A percentile compares a stretch with the other conserved stretches of the same genome.
Evolutionary conservation across 768 basidiomycete genomes (phyloP).

Genomic region (Lentinula edodes): DNA sequence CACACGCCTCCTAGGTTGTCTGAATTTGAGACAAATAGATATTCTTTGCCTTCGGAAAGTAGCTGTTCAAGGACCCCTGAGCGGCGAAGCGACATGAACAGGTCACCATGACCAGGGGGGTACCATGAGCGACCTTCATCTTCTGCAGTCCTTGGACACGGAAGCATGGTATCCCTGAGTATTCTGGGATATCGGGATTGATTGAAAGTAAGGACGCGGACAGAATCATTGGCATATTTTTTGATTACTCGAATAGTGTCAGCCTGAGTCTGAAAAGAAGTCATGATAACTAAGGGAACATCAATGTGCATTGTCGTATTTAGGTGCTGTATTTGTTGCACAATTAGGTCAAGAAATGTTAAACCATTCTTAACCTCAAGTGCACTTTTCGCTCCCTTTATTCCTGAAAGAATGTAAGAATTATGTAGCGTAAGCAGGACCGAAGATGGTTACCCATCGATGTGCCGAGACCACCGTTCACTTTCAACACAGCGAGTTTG

Average conservation of each 20-base stretch:
- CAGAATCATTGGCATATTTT: conserved; percentile 92
- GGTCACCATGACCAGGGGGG: conserved; percentile 94
- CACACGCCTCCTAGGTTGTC: conserved; percentile 93
- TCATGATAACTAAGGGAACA: conserved; percentile 97
- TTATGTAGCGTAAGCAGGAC: background rate
- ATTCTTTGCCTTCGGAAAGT: conserved; percentile 89
- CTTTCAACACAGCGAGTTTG: conserved; percentile 93
- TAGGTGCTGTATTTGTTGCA: conserved; percentile 93
- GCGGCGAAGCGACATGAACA: conserved; percentile 89
- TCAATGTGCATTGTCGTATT: conserved; percentile 80
- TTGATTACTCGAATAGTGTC: conserved; percentile 95
- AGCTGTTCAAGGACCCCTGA: conserved; percentile 89
- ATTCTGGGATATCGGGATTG: conserved; percentile 95
- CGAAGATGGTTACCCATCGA: conserved; percentile 58
- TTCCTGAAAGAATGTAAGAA: conserved; percentile 35
- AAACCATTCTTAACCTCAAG: conserved; percentile 96
- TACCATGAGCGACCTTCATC: conserved; percentile 90
- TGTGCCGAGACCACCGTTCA: conserved; percentile 90
- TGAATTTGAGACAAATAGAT: conserved; percentile 95
- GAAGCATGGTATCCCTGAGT: conserved; percentile 81
- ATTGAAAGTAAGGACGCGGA: conserved; percentile 88
- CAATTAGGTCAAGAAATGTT: conserved; percentile 94
- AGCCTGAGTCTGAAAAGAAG: conserved; percentile 95
- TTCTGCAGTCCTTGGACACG: conserved; percentile 68
- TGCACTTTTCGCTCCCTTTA: conserved; percentile 86